These are phyloP conservation scores for Monotropa hypopitys DNA, from an alignment of 179 eudicot species.

Conservation along the genomic window DNA sequence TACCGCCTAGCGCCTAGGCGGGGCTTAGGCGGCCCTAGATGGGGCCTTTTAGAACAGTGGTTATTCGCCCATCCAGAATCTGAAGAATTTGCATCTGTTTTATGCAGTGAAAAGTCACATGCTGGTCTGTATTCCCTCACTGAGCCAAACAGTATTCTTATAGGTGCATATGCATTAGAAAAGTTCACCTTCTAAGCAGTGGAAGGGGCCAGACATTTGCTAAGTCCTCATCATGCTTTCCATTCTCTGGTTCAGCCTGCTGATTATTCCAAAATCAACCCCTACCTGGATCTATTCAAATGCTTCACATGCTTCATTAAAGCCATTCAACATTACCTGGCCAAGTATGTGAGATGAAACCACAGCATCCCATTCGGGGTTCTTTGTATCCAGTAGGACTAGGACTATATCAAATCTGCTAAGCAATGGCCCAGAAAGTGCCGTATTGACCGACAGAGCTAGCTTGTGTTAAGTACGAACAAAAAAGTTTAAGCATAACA, in stretches of 20 bases:
- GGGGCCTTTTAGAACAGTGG: too few species aligned
- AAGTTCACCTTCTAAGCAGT: slow-evolving; percentile 51
- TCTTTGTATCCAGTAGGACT: slow-evolving; percentile 79
- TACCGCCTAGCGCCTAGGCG: too few species aligned
- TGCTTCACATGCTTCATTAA: slow-evolving; percentile 7
- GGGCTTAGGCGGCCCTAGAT: too few species aligned
- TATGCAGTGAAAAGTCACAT: not conserved
- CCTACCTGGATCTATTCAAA: not conserved
- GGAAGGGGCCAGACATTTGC: slow-evolving; percentile 59
- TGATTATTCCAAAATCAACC: slow-evolving; percentile 6
- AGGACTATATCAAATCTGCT: slow-evolving; percentile 93
- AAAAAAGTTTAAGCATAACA: not conserved
- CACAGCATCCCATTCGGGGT: slow-evolving; percentile 94
- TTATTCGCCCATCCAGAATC: not conserved
- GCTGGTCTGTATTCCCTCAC: not conserved
- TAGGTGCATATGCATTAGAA: not conserved
- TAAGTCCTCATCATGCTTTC: slow-evolving; percentile 38
- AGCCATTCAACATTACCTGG: slow-evolving; percentile 24
- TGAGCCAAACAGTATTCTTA: not conserved
- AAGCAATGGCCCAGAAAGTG: slow-evolving; percentile 88
- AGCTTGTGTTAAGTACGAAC: slow-evolving; percentile 17
- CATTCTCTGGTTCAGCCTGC: slow-evolving; percentile 31
- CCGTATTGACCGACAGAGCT: slow-evolving; percentile 81
- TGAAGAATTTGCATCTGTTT: not conserved
- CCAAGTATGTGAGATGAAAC: slow-evolving; percentile 91